Conservation (phyloP, 768 basidiomycete genomes). For the Kwoniella dejecticola region DNA sequence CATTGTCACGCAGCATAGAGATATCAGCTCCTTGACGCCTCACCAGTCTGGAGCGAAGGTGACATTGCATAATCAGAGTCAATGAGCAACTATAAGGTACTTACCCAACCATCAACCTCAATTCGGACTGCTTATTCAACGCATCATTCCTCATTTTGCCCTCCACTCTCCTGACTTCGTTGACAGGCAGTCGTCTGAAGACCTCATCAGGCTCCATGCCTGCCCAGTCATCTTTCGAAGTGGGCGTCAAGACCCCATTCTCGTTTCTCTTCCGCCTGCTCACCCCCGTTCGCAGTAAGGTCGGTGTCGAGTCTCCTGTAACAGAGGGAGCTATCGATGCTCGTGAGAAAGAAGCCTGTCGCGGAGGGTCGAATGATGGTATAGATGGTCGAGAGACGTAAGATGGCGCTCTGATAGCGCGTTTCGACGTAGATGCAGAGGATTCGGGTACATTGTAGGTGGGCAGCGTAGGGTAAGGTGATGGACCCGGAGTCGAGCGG, state of each 20-base stretch:
- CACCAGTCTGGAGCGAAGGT: too few relatives aligned
- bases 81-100: background rate
- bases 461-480: conserved; percentile 4
- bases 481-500: conserved; percentile 15
- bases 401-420: conserved; percentile 10
- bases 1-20: background rate
- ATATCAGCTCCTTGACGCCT: too few relatives aligned
- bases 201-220: conserved; percentile 54
- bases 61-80: too few relatives aligned
- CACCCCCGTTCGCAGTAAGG: background rate
- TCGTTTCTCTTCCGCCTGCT: background rate
- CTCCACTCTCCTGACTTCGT: conserved; percentile 53
- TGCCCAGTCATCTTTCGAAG: conserved; percentile 45
- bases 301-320: conserved; percentile 12
- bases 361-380: background rate
- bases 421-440: conserved; percentile 26
- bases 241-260: background rate
- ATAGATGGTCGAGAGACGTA: conserved; percentile 13
- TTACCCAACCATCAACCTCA: conserved; percentile 54
- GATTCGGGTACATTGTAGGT: conserved; percentile 10
- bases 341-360: background rate
- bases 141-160: conserved; percentile 48
- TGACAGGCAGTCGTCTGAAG: conserved; percentile 46
- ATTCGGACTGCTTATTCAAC: conserved; percentile 52
- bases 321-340: conserved; percentile 12